These are phyloP conservation scores for Fusarium gaditjirri DNA, from an alignment of 2,329 filamentous ascomycete genomes.

Conservation along the genomic window DNA sequence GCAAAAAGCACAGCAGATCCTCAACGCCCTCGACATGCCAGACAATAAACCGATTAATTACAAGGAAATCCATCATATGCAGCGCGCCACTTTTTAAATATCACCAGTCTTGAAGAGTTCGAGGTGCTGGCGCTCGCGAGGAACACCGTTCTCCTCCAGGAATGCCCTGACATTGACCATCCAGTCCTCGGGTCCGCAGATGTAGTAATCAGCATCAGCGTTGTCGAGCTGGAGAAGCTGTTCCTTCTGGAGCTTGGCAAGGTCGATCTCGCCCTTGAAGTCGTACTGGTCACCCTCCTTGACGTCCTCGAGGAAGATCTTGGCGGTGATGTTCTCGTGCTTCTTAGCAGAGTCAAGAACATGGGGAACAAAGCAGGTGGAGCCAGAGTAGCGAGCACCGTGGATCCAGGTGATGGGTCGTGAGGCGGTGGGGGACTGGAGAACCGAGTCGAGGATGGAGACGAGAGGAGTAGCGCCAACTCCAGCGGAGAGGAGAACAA, in stretches of 20 bases:
- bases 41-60: constrained; percentile 2
- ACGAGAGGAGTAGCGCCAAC: constrained; percentile 75
- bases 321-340: constrained; percentile 49
- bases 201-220: constrained; percentile 70
- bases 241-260: constrained; percentile 64
- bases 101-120: constrained; percentile 74
- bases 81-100: constrained; percentile 14
- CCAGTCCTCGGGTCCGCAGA: constrained; percentile 77
- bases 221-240: constrained; percentile 66
- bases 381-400: constrained; percentile 61
- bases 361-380: constrained; percentile 66
- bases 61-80: not conserved
- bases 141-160: constrained; percentile 67
- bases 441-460: constrained; percentile 70
- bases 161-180: constrained; percentile 70
- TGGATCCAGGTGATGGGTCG: constrained; percentile 72
- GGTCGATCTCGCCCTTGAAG: constrained; percentile 65
- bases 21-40: constrained; percentile 38
- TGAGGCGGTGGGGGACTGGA: constrained; percentile 43
- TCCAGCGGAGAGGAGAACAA: constrained; percentile 74
- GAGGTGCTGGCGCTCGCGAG: constrained; percentile 68
- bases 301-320: constrained; percentile 68
- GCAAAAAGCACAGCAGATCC: constrained; percentile 12
- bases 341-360: constrained; percentile 57
- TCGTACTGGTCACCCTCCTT: constrained; percentile 67